phyloP scores from a whole-genome alignment of 805 yeast genomes.

The Candida pseudoglaebosa region DNA sequence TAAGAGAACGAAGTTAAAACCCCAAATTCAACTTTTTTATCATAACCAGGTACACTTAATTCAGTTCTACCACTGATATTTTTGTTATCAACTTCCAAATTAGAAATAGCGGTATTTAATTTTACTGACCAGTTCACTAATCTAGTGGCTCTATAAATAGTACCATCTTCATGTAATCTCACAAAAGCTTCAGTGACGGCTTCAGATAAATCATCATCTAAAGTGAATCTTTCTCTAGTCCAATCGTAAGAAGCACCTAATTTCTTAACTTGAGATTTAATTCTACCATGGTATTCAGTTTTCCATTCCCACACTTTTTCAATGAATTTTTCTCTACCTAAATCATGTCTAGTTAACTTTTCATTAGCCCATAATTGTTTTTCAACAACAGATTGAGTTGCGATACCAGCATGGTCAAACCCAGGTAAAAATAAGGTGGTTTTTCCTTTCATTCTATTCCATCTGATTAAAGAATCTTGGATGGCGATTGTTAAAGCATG shows the following conservation, averaged over 20 bases:
- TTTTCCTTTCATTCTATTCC: constrained; percentile 95
- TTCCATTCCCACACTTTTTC: constrained; percentile 98
- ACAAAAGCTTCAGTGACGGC: constrained; percentile 92
- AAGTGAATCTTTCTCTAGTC: constrained; percentile 90
- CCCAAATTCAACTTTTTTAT: constrained; percentile 90
- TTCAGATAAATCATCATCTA: constrained; percentile 69
- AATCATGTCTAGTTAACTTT: constrained; percentile 88
- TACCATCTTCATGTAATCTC: constrained; percentile 88
- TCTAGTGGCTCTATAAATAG: constrained; percentile 89
- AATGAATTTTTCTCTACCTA: constrained; percentile 86
- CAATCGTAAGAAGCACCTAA: constrained; percentile 98
- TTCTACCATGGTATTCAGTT: constrained; percentile 83
- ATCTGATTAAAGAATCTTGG: constrained; percentile 91
- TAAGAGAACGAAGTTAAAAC: constrained; percentile 94
- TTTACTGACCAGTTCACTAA: constrained; percentile 96
- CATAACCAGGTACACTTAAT: constrained; percentile 85
- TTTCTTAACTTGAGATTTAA: constrained; percentile 76
- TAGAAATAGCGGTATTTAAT: constrained; percentile 91
- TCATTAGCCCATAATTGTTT: constrained; percentile 89
- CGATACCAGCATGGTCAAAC: constrained; percentile 98
- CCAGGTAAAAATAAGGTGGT: constrained; percentile 93
- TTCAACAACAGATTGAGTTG: constrained; percentile 97
- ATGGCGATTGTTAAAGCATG: constrained; percentile 94
- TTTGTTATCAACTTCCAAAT: constrained; percentile 93
- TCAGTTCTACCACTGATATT: constrained; percentile 78